Evolutionary conservation across 164 flowering plant genomes (phyloP).

Genomic region (Aristolochia contorta): DNA sequence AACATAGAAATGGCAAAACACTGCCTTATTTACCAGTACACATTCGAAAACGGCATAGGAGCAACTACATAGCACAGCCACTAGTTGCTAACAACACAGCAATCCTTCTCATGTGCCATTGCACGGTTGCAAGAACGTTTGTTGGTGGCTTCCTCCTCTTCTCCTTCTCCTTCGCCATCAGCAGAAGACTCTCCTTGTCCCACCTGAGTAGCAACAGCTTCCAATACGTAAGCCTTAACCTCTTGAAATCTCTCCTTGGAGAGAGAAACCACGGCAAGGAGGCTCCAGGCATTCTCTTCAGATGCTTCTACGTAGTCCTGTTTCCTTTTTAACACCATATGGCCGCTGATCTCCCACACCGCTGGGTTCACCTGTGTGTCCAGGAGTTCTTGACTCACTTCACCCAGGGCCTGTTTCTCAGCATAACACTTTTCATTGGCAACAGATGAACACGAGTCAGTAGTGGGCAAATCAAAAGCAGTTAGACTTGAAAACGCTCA

Average conservation of each 20-base stretch:
- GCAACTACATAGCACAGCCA: background rate
- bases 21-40: conserved; percentile 1
- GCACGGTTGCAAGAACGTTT: background rate
- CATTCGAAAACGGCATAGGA: background rate
- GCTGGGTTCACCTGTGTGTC: conserved; percentile 90
- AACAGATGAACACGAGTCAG: background rate
- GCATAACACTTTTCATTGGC: conserved; percentile 56
- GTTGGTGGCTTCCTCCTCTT: background rate
- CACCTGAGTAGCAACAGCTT: conserved; percentile 22
- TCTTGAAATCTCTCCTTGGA: conserved; percentile 62
- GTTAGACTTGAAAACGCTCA: background rate
- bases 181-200: background rate
- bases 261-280: conserved; percentile 78
- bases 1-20: background rate
- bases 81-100: background rate
- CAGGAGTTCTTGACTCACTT: conserved; percentile 60
- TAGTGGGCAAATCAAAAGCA: background rate
- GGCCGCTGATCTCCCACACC: conserved; percentile 91
- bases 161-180: conserved; percentile 1
- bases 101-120: background rate
- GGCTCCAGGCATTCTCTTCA: conserved; percentile 60
- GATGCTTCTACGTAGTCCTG: conserved; percentile 61
- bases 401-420: conserved; percentile 89
- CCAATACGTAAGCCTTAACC: conserved; percentile 51
- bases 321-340: conserved; percentile 73